phyloP scores from a whole-genome alignment of 2,329 filamentous ascomycete species.

The Fusarium napiforme region DNA sequence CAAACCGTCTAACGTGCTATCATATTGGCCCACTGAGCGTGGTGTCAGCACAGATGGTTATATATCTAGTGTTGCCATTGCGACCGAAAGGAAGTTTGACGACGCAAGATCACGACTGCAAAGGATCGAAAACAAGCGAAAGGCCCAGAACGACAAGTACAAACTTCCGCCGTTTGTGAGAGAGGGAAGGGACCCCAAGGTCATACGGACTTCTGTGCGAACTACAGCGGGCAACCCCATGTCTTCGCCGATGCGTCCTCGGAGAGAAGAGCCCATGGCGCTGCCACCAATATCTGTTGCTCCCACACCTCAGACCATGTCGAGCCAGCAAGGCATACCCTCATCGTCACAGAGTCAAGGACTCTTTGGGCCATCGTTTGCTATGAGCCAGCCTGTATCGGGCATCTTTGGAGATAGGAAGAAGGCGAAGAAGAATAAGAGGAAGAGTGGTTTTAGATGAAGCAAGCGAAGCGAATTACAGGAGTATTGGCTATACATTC shows the following conservation, averaged over 20 bases:
- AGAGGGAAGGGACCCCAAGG: constrained; percentile 38
- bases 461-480: not conserved
- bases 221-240: not conserved
- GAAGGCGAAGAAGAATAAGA: constrained; percentile 57
- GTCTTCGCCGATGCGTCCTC: constrained; percentile 24
- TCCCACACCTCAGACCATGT: constrained; percentile 48
- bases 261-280: constrained; percentile 20
- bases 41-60: constrained; percentile 51
- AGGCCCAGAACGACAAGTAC: constrained; percentile 50
- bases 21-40: constrained; percentile 54
- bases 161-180: constrained; percentile 45
- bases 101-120: constrained; percentile 49
- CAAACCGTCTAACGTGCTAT: constrained; percentile 48
- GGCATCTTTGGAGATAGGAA: constrained; percentile 60
- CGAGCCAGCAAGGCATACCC: constrained; percentile 49
- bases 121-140: constrained; percentile 49
- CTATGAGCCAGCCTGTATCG: constrained; percentile 60
- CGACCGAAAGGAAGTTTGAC: constrained; percentile 51
- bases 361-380: constrained; percentile 44
- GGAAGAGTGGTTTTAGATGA: constrained; percentile 55
- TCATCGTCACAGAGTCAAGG: constrained; percentile 51
- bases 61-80: constrained; percentile 52
- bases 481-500: not conserved
- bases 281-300: constrained; percentile 30
- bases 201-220: not conserved